phyloP scores from a whole-genome alignment of 305 asterid species.

The Fraxinus floribunda region DNA sequence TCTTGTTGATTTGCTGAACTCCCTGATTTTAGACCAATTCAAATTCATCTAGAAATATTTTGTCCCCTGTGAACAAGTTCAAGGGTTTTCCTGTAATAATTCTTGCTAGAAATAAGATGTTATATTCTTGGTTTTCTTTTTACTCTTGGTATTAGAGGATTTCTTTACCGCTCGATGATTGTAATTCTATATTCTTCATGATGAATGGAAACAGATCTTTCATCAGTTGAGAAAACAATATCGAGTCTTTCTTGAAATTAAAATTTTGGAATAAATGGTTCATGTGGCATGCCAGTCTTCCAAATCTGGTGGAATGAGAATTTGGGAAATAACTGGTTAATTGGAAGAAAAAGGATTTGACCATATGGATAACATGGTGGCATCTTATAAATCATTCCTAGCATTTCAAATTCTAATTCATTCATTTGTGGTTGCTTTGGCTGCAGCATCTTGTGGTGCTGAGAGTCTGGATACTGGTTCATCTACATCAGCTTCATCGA shows the following conservation, averaged over 20 bases:
- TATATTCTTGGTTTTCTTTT: not conserved
- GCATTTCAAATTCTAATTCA: not conserved
- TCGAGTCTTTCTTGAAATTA: not conserved
- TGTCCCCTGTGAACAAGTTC: not conserved
- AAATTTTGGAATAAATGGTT: not conserved
- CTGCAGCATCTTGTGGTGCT: conserved; percentile 66
- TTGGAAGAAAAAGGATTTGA: not conserved
- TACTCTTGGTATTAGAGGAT: not conserved
- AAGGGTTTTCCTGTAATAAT: not conserved
- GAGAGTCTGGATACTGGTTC: conserved; percentile 90
- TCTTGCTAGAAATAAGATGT: not conserved
- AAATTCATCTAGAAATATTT: not conserved
- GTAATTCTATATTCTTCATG: not conserved
- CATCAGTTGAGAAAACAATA: not conserved
- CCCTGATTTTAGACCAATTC: not conserved
- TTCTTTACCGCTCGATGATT: not conserved
- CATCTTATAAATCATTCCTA: not conserved
- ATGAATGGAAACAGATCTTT: not conserved
- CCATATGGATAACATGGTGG: not conserved
- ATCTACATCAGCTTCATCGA: conserved; percentile 67
- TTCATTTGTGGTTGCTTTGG: not conserved
- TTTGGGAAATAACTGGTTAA: not conserved
- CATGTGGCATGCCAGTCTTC: not conserved
- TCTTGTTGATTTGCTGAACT: not conserved
- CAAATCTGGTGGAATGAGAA: not conserved